Base-by-base conservation (phyloP, 805 yeast species). In the Myxozyma monticola region DNA sequence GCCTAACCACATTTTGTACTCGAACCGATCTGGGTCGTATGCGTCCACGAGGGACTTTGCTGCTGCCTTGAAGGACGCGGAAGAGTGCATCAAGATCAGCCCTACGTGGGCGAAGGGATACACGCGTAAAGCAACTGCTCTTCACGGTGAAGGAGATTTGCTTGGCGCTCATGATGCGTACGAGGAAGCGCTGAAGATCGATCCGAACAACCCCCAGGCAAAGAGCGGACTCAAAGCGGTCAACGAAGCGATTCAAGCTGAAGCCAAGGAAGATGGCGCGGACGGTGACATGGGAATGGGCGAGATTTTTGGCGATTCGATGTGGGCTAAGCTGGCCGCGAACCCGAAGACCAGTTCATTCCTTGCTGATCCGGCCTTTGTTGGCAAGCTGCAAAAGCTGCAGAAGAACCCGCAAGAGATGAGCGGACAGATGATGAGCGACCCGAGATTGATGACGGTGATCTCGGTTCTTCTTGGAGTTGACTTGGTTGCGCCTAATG, bases 51-150 rank as follows among this genome's bases (percentile, higher is more conserved):
- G 81, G 64, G 72, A 89, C 62, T 93, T 83, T 64, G 68, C 68
- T 20, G 72, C 82, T 52, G 99, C 98, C 2, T 74, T 88, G 53
- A 73, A 75, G 39, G 99, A 93, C 68, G 99, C 98, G 15, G 71
- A 86, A 51, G 80, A 85, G 64, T 85, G 96, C 71, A 82, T 85
- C 46, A 77, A 79, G 62, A 81, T 89, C 70, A 88, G 86, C 58
- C 83, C 89, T 14, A 59, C 84, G 1, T 93, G 98, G 98, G 89
- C 96, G 20, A 93, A 93, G 71, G 99, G 98, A 41, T 87, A 85
- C 75, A 85, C 83, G 64, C 83, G 99, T 70, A 85, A 85, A 31
- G 99, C 88, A 52, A 90, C 97, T 58, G 99, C 99, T 28, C 80
- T 84, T 42, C 84, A 76, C 63, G 99, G 99, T n/a, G 73, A 85